Conservation (phyloP, 2,329 filamentous ascomycete species). For the Westerdykella sp. region DNA sequence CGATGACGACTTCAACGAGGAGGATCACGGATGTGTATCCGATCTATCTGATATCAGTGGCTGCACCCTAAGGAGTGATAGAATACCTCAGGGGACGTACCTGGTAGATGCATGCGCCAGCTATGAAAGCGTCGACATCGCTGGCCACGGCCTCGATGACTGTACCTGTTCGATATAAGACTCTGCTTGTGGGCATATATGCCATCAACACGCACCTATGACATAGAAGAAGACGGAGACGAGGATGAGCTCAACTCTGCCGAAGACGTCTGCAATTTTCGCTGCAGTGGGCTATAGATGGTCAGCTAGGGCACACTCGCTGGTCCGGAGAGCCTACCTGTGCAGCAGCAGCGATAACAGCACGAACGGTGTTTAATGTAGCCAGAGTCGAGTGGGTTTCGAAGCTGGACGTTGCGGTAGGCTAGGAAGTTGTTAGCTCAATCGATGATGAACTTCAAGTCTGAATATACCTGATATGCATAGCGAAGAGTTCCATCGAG, state of each 20-base stretch:
- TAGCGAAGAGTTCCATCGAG: slow-evolving; percentile 54
- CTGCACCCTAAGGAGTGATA: neutral
- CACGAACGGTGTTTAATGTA: slow-evolving; percentile 53
- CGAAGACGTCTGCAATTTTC: slow-evolving; percentile 58
- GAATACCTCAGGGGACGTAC: neutral
- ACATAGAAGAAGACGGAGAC: slow-evolving; percentile 54
- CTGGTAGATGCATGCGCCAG: slow-evolving; percentile 55
- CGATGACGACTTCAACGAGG: slow-evolving; percentile 59
- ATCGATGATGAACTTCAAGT: neutral
- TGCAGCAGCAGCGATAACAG: slow-evolving; percentile 55
- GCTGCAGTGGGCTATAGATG: slow-evolving; percentile 48
- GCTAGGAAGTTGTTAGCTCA: slow-evolving; percentile 25
- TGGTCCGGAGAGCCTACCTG: slow-evolving; percentile 18
- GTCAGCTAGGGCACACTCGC: neutral
- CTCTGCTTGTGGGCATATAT: neutral
- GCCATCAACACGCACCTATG: slow-evolving; percentile 26
- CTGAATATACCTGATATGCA: slow-evolving; percentile 41
- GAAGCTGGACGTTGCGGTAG: slow-evolving; percentile 50
- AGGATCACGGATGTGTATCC: slow-evolving; percentile 58
- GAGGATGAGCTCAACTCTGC: slow-evolving; percentile 53
- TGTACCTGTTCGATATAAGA: slow-evolving; percentile 26
- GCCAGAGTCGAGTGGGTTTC: slow-evolving; percentile 51
- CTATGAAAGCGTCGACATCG: slow-evolving; percentile 49
- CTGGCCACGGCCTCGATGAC: slow-evolving; percentile 51
- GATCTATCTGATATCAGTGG: slow-evolving; percentile 28